Percentiles rank a stretch among this genome's conserved stretches.
These are phyloP conservation scores for Microbotryum violaceum DNA, from an alignment of 1,284 basidiomycete genomes.

Conservation along the genomic window DNA sequence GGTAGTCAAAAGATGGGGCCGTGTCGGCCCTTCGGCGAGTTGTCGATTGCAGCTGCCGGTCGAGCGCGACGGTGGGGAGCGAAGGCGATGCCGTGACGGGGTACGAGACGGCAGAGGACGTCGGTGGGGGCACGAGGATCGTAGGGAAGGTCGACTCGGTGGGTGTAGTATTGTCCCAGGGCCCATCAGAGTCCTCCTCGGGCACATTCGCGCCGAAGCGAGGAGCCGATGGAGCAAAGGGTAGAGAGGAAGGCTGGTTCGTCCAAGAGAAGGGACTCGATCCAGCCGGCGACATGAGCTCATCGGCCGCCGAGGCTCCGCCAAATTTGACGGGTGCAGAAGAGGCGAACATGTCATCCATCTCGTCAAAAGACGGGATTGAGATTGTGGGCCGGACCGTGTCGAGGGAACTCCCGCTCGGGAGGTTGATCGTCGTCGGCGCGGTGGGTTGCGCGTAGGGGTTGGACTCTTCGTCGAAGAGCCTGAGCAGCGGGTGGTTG, in stretches of 20 bases:
- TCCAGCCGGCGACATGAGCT: conserved; percentile 18
- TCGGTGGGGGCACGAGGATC: neutral
- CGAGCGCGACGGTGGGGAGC: neutral
- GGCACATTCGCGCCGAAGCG: neutral
- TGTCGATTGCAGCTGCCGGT: neutral
- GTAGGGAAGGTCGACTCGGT: conserved; percentile 11
- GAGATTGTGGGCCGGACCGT: conserved; percentile 30
- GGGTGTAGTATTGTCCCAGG: conserved; percentile 2
- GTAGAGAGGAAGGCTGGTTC: neutral
- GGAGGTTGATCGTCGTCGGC: conserved; percentile 12
- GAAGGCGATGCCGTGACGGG: neutral
- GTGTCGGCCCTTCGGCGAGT: conserved; percentile 24
- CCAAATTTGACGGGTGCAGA: neutral
- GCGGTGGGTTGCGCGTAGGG: conserved; percentile 11
- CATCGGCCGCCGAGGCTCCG: conserved; percentile 4
- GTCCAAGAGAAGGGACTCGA: conserved; percentile 12
- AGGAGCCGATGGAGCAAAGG: neutral
- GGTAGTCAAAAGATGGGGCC: conserved; percentile 19
- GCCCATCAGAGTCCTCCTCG: neutral
- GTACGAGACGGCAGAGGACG: neutral
- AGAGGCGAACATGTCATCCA: conserved; percentile 12
- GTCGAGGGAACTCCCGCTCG: conserved; percentile 14
- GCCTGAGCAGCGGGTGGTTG: conserved; percentile 32
- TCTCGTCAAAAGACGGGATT: conserved; percentile 25
- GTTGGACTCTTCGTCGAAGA: conserved; percentile 34